These are phyloP conservation scores for Magnusiomyces tetraspermus DNA, from an alignment of 1,139 yeast genomes.

Conservation along the genomic window DNA sequence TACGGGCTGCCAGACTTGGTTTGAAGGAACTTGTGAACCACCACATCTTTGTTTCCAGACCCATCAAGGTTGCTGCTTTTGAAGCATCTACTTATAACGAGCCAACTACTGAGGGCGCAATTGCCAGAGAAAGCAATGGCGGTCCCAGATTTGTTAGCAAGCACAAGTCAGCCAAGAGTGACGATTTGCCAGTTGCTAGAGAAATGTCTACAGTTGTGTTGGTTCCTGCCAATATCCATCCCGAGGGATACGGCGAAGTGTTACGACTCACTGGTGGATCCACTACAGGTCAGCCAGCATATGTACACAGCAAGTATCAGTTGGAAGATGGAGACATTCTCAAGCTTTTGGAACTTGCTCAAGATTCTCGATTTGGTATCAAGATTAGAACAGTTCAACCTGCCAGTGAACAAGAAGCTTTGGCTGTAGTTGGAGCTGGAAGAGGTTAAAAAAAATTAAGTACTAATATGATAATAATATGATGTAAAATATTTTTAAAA, in stretches of 20 bases:
- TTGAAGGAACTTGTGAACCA: constrained; percentile 73
- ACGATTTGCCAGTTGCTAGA: constrained; percentile 56
- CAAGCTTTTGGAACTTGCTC: constrained; percentile 21
- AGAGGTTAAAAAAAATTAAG: constrained; percentile 7
- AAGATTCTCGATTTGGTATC: constrained; percentile 23
- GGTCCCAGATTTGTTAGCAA: constrained; percentile 5
- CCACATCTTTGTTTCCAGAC: constrained; percentile 66
- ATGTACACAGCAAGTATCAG: constrained; percentile 65
- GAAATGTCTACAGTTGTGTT: constrained; percentile 66
- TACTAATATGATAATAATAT: background rate
- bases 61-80: constrained; percentile 61
- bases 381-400: constrained; percentile 27
- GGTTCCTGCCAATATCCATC: constrained; percentile 37
- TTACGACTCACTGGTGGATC: constrained; percentile 75
- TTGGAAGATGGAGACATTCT: constrained; percentile 26
- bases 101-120: constrained; percentile 37
- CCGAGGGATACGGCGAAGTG: constrained; percentile 46
- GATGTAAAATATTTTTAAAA: constrained; percentile 2
- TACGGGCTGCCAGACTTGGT: constrained; percentile 56
- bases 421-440: constrained; percentile 3
- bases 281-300: constrained; percentile 59
- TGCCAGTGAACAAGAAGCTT: constrained; percentile 16
- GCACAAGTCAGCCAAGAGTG: constrained; percentile 42
- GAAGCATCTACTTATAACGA: constrained; percentile 44
- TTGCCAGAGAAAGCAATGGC: constrained; percentile 13